Evolutionary conservation across 169 alveolate species (phyloP).

Genomic region (Sarcocystis neurona): DNA sequence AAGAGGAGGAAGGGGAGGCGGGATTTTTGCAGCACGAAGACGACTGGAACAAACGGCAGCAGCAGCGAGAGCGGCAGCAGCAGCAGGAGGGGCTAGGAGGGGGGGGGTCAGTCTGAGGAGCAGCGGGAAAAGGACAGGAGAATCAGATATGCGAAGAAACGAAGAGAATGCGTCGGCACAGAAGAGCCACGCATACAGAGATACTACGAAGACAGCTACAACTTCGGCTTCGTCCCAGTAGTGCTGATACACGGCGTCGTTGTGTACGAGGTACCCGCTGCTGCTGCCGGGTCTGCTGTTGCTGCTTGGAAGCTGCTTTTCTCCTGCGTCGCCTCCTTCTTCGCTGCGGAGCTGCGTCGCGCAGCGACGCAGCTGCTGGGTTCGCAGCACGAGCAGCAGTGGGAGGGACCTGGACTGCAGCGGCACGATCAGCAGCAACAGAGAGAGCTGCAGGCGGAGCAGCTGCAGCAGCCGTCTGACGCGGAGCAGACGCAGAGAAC

Average conservation of each 20-base stretch:
- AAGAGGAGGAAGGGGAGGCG: no score
- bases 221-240: not conserved
- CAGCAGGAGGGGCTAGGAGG: no score
- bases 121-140: no score
- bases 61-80: no score
- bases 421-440: no score
- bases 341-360: not conserved
- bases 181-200: no score
- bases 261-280: conserved; percentile 16
- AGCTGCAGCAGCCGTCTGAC: not conserved
- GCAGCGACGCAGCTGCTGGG: not conserved
- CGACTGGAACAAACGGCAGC: no score
- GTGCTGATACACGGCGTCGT: not conserved
- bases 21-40: no score
- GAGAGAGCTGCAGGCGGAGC: not conserved
- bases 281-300: not conserved
- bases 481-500: not conserved
- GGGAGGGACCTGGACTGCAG: no score
- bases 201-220: conserved; percentile 2
- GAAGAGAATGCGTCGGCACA: no score
- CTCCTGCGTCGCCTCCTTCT: not conserved
- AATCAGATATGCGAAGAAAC: no score
- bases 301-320: not conserved
- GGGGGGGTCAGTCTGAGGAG: no score
- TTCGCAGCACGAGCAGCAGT: not conserved